Evolutionary conservation across 2,329 filamentous ascomycete genomes (phyloP), one percentile per base, ranked within the genome.

Genomic region (Fusarium haematococcum): DNA sequence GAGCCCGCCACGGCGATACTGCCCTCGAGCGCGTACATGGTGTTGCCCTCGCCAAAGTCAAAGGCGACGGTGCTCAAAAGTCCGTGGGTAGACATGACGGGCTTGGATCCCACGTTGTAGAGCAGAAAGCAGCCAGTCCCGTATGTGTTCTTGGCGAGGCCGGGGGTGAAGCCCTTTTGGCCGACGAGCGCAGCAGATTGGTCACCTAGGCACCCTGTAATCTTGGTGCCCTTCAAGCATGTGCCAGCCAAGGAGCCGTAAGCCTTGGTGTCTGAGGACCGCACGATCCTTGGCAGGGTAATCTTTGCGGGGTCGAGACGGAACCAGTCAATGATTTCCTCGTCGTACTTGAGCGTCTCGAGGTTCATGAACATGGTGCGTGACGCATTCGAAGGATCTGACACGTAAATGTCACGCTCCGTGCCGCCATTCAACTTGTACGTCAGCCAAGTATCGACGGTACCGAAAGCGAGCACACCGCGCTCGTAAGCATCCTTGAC

Each of bases 321-420:
- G 85, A 96, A 96, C 85, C 95, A 96, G 56, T 92, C 87, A 33
- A 95, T 85, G 58, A 95, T 88, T 61, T 89, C 88, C 57, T 93
- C 89, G 78, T 94, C 93, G 81, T 96, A 97, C 77, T 94, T 83
- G 52, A 95, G 86, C 2, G 90, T 94, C 78, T 93, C 88, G 35
- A 96, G 87, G 82, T 95, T 94, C 91, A 95, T 94, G 83, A 97
- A 95, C 94, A 95, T 95, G 50, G 94, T 96, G 75, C 71, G 87
- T 4, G 92, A 94, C n/a, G 94, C 94, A 81, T 97, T 97, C 67
- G 93, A 93, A 7, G 92, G 89, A 78, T 97, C 94, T 2, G 94
- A 95, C 68, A 96, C 93, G 80, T 92, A 90, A 63, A 94, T 81
- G 65, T 92, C 89, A 65, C 87, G 89, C 68, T 89, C 88, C 43